phyloP scores from a whole-genome alignment of 208 protist genomes.

The Crithidia sp. region DNA sequence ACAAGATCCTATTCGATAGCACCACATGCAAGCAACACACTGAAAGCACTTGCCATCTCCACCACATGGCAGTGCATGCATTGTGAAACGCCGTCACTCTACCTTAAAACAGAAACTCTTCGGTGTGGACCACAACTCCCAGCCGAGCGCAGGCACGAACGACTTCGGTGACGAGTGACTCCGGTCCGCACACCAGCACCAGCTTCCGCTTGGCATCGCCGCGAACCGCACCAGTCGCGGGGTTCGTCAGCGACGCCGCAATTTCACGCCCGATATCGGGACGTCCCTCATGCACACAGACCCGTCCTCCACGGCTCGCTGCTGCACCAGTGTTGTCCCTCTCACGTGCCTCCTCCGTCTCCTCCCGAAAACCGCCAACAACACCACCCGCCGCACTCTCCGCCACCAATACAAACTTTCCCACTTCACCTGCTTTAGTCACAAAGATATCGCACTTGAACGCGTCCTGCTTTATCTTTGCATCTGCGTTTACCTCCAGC shows the following conservation, averaged over 20 bases:
- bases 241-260: not conserved
- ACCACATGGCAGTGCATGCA: no score
- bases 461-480: not conserved
- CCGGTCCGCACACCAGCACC: constrained; percentile 48
- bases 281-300: constrained; percentile 17
- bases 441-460: constrained; percentile 2
- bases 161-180: constrained; percentile 27
- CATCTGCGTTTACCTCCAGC: no score
- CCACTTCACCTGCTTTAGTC: not conserved
- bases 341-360: no score
- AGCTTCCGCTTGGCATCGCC: constrained; percentile 28
- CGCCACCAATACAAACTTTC: not conserved
- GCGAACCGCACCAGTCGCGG: not conserved
- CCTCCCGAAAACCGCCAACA: not conserved
- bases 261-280: constrained; percentile 25
- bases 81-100: no score
- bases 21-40: no score
- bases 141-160: constrained; percentile 13
- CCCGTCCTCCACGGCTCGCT: not conserved
- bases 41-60: no score
- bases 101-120: constrained; percentile 34
- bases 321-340: not conserved
- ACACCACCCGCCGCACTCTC: not conserved
- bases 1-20: no score
- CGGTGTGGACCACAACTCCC: constrained; percentile 34